Evolutionary conservation across 768 basidiomycete genomes (phyloP), one percentile per base, ranked within the genome.

Genomic region (Termitomyces sp.): DNA sequence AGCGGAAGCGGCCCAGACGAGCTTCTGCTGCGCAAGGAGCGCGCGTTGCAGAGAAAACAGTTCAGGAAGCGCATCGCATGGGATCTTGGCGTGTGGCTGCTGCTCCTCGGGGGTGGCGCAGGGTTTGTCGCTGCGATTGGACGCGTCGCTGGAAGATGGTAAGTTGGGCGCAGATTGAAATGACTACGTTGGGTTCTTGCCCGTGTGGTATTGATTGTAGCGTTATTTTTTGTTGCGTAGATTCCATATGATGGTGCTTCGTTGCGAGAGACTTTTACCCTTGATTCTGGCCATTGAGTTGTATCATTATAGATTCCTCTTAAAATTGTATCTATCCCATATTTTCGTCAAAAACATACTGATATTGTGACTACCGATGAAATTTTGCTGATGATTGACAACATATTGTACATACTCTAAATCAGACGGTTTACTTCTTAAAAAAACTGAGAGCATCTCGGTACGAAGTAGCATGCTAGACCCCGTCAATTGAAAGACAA

Each of bases 21-120:
- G 56, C 82, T 98, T 22, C 73, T 98, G 33, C 84, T 90, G 64
- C 80, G 90, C 60, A 98, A 98, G 74, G 94, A 98, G 71, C 77
- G 84, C 47, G 85, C 85, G 42, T 73, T 98, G 58, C 94, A 97
- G 72, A 82, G 82, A 55, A 78, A 81, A 47, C 82, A 93, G 63
- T 78, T 86, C 45, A 82, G 83, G 39, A 83, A 83, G 62, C 79
- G 94, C 31, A 72, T 96, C 39, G 69, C 87, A 16, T 94, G 92
- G 90, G 92, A 95, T 69, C 66, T 90, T n/a, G 84, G 86, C 16
- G 85, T 90, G 24, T 94, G 91, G 85, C 60, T 85, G n/a, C 72
- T 89, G 12, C 76, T 91, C 18, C 65, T 88, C 0, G 72, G 84
- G 0, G 83, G 88, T 26, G 75, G 71, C 4, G 77, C 80, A 10